phyloP scores from a whole-genome alignment of 257 asterid species.

The Solanum lignicaule region DNA sequence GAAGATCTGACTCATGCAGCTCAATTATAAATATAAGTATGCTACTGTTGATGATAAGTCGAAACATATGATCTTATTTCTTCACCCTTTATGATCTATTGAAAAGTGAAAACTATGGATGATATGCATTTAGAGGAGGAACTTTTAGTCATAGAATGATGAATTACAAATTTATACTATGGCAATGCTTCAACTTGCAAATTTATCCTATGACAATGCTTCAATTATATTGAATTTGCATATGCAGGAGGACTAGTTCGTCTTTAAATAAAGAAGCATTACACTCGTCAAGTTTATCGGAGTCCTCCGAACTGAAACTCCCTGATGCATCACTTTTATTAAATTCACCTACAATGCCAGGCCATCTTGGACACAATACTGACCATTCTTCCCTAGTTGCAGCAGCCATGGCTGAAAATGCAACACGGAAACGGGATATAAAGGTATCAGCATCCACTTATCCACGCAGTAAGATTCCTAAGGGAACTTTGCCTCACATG shows the following conservation, averaged over 20 bases:
- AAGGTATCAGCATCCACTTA: slow-evolving; percentile 22
- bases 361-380: slow-evolving; percentile 20
- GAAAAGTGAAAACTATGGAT: not conserved
- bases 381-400: slow-evolving; percentile 82
- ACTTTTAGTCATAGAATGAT: not conserved
- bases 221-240: not conserved
- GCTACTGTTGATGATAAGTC: not conserved
- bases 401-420: slow-evolving; percentile 71
- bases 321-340: slow-evolving; percentile 77
- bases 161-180: not conserved
- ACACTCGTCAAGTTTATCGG: slow-evolving; percentile 9
- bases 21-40: not conserved
- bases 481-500: slow-evolving; percentile 46
- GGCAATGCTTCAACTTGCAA: not conserved
- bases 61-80: not conserved
- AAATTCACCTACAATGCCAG: slow-evolving; percentile 46
- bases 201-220: not conserved
- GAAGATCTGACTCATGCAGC: not conserved
- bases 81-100: not conserved
- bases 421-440: slow-evolving; percentile 60
- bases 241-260: slow-evolving; percentile 19
- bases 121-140: not conserved
- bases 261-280: slow-evolving; percentile 19
- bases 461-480: slow-evolving; percentile 66
- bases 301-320: slow-evolving; percentile 40